Base-by-base conservation (phyloP, 768 basidiomycete species). In the Mycena epipterygia region DNA sequence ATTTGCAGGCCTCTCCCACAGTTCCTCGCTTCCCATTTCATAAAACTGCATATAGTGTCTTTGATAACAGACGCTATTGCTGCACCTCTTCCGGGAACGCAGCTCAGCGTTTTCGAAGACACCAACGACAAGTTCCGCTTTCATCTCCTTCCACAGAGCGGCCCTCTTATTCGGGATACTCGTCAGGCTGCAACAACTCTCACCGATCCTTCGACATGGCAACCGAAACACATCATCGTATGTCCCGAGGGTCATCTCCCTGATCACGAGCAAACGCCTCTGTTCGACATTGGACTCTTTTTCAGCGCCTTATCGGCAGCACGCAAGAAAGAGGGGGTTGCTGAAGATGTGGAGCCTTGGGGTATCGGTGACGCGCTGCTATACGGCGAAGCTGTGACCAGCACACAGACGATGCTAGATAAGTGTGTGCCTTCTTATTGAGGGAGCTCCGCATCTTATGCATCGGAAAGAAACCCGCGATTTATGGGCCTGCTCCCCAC, bases 351-450 rank as follows among this genome's bases (percentile, higher is more conserved):
- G 13, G 74, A 79, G 27, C 58, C 76, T 7, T 89, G 89, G 87
- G 87, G 89, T 3, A 79, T 93, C 5, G 96, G 96, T 0, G 95
- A 97, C 68, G 86, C 89, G 41, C 77, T 98, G 32, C 73, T 97
- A 12, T 98, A 98, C 72, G 92, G 93, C 35, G 95, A 98, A 79
- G 90, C 90, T 0, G 93, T 99, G 14, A 95, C 95, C 2, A 96
- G 95, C 73, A 99, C 97, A 0, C 98, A 99, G 79, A 96, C 95
- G 2, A 89, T 98, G 88, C 84, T 99, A 6, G 95, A 98, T 77
- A 94, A 91, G 97, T 96, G 72, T 81, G 92, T 81, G 51, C 42
- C 64, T 39, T 69, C 8, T n/a, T 23, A 33, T 51, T 35, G 52
- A 48, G 63, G 69, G 64, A 62, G 55, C 8, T 21, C 44, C 65